Percentiles rank a stretch among this genome's conserved stretches.
These are phyloP conservation scores for Colletotrichum salicis DNA, from an alignment of 2,329 filamentous ascomycete species.

Conservation along the genomic window DNA sequence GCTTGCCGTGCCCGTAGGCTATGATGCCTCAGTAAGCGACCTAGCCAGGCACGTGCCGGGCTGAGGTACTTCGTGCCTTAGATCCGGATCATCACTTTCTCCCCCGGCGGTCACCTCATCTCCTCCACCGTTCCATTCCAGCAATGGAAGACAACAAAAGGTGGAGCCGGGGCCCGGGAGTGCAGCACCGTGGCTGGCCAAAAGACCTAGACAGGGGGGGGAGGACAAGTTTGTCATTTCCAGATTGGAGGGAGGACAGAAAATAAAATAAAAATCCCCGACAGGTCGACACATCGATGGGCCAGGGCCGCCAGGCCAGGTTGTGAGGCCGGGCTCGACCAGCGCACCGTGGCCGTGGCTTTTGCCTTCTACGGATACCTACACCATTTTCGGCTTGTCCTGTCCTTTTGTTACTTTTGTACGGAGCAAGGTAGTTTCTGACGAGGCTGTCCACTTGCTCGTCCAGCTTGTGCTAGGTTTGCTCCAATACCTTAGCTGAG, in stretches of 20 bases:
- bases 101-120: background rate
- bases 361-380: background rate
- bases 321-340: conserved; percentile 14
- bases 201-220: background rate
- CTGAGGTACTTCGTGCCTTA: background rate
- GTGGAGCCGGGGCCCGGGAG: background rate
- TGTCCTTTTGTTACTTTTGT: background rate
- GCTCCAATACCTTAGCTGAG: background rate
- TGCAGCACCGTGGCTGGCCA: background rate
- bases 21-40: no score
- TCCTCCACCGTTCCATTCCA: background rate
- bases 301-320: background rate
- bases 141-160: background rate
- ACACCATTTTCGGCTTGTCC: conserved; percentile 1
- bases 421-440: background rate
- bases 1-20: background rate
- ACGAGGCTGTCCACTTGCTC: background rate
- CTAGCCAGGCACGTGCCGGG: background rate
- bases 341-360: conserved; percentile 6
- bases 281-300: conserved; percentile 1
- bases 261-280: conserved; percentile 28
- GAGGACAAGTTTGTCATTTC: conserved; percentile 5
- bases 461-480: background rate
- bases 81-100: background rate
- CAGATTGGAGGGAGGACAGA: conserved; percentile 10